Evolutionary conservation across 768 basidiomycete species (phyloP).

Genomic region (Dacryopinax spathularia): DNA sequence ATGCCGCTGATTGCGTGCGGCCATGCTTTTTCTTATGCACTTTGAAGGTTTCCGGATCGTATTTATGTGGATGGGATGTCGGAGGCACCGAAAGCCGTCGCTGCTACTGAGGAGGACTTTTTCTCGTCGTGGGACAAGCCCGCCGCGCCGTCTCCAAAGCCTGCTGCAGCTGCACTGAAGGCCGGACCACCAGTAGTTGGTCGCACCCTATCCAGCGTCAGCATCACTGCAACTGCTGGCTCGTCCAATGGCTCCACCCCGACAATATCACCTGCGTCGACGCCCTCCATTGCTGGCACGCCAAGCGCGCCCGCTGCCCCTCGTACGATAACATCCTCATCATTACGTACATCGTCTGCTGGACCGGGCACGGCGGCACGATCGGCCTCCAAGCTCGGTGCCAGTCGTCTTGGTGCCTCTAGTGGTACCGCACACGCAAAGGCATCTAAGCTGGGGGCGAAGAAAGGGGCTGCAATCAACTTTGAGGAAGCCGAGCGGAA

Average conservation of each 20-base stretch:
- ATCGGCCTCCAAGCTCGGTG: constrained; percentile 22
- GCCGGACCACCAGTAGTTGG: constrained; percentile 44
- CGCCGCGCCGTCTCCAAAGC: constrained; percentile 25
- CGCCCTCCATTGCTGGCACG: not conserved
- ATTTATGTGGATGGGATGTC: constrained; percentile 76
- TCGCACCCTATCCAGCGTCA: constrained; percentile 29
- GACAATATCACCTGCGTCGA: constrained; percentile 10
- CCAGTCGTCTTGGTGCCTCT: constrained; percentile 23
- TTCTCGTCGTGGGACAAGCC: constrained; percentile 96
- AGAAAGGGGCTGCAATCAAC: constrained; percentile 73
- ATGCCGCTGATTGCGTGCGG: constrained; percentile 14
- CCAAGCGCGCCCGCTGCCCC: constrained; percentile 22
- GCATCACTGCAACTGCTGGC: constrained; percentile 19
- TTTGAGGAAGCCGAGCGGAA: constrained; percentile 90
- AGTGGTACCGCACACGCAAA: constrained; percentile 18
- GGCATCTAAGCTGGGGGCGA: constrained; percentile 53
- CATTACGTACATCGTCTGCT: constrained; percentile 36
- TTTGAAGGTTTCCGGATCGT: constrained; percentile 53
- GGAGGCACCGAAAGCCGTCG: constrained; percentile 23
- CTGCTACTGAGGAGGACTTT: constrained; percentile 72
- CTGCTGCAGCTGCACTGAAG: constrained; percentile 32
- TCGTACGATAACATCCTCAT: constrained; percentile 53
- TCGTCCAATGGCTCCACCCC: constrained; percentile 15
- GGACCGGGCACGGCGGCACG: constrained; percentile 27
- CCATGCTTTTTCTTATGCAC: not conserved